phyloP scores from a whole-genome alignment of 768 basidiomycete species.

The Kwoniella mangroviensis region DNA sequence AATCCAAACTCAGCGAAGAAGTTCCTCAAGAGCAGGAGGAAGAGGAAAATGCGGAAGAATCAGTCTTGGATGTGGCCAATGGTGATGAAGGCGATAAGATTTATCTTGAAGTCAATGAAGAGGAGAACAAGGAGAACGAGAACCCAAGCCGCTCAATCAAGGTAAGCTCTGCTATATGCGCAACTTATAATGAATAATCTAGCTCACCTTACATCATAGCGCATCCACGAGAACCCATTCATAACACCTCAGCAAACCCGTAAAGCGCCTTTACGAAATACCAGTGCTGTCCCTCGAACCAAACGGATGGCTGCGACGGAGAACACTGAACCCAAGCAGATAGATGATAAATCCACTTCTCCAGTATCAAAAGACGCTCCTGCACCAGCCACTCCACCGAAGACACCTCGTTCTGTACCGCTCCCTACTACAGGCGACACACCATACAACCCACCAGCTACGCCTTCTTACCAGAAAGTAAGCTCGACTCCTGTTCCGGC shows the following conservation, averaged over 20 bases:
- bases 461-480: neutral
- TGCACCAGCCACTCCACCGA: conserved; percentile 18
- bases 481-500: conserved; percentile 28
- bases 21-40: conserved; percentile 22
- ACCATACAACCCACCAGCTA: conserved; percentile 31
- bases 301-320: conserved; percentile 6
- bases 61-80: conserved; percentile 35
- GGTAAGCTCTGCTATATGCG: conserved; percentile 1
- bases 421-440: conserved; percentile 38
- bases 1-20: conserved; percentile 26
- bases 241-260: conserved; percentile 36
- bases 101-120: conserved; percentile 44
- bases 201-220: conserved; percentile 16
- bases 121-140: conserved; percentile 29
- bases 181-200: neutral
- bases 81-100: conserved; percentile 49
- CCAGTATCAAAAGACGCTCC: conserved; percentile 1
- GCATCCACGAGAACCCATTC: conserved; percentile 33
- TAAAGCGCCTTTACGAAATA: conserved; percentile 36
- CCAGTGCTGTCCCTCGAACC: conserved; percentile 40
- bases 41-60: conserved; percentile 21
- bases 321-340: neutral
- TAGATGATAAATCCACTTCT: neutral
- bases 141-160: neutral
- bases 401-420: conserved; percentile 41